A percentile compares a stretch with the other conserved stretches of the same genome.
These are phyloP conservation scores for Daldinia caldariorum DNA, from an alignment of 495 filamentous ascomycete species.

Conservation along the genomic window DNA sequence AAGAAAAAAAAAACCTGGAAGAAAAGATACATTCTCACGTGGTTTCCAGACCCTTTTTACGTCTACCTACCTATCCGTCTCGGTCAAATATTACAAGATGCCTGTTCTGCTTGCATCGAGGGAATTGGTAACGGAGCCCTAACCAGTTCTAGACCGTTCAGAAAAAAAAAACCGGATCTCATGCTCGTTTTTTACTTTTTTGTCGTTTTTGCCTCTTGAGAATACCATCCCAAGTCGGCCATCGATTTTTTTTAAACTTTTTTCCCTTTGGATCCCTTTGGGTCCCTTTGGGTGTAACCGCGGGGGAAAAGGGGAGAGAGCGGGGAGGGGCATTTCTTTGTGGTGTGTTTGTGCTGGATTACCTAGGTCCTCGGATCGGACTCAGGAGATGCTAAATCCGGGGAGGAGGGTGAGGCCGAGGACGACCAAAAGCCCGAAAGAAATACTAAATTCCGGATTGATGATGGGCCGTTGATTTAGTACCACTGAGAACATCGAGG, in stretches of 20 bases:
- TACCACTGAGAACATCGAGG: constrained; percentile 39
- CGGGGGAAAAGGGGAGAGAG: constrained; percentile 2
- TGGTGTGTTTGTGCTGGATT: not conserved
- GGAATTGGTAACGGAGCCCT: constrained; percentile 24
- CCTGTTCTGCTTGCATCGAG: constrained; percentile 39
- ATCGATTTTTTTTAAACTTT: not conserved
- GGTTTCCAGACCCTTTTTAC: constrained; percentile 18
- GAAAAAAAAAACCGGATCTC: not conserved
- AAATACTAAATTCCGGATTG: no score
- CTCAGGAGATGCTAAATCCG: constrained; percentile 3
- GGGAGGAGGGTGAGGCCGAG: constrained; percentile 3
- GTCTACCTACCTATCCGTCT: constrained; percentile 25
- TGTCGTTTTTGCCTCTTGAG: not conserved
- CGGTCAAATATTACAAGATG: constrained; percentile 38
- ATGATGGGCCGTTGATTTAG: constrained; percentile 36
- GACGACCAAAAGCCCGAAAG: not conserved
- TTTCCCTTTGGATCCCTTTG: no score
- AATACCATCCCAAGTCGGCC: constrained; percentile 15
- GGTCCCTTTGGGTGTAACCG: constrained; percentile 7
- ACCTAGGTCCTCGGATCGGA: constrained; percentile 17
- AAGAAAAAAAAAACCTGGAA: not conserved
- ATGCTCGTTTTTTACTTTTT: no score
- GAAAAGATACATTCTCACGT: constrained; percentile 30
- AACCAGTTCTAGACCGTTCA: constrained; percentile 34
- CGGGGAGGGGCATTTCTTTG: no score